Base-by-base conservation (phyloP, 495 filamentous ascomycete species). In the Articulospora tetracladia region DNA sequence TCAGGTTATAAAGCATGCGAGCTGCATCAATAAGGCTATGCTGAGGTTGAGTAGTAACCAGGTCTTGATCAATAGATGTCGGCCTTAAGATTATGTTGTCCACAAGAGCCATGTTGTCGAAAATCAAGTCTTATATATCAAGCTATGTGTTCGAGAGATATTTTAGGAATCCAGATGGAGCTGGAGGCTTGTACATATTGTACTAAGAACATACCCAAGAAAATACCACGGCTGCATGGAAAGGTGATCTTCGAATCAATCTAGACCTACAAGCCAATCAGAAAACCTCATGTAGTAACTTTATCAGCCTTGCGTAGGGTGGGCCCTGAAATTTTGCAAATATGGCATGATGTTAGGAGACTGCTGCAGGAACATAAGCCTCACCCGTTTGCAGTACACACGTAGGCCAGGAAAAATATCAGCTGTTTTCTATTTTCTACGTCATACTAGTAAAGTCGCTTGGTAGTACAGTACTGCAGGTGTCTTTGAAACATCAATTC, bases 1-100 rank as follows among this genome's bases (percentile, higher is more conserved):
- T 49, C 17, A 81, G 74, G 11, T 66, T 25, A 59, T 83, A 84
- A 0, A 79, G 69, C 3, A 77, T 77, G 57, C 74, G 70, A 8
- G 71, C 71, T 57, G 74, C 73, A 23, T 78, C 71, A 59, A 75
- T 78, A 12, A 81, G 68, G 6, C 17, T n/a, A 44, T 44, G 11
- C 39, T 44, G 39, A 17, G 39, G 39, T 19, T 44, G 39, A 44
- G 15, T 12, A 44, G 39, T 11, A 3, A 44, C 15, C 39, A 44
- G 3, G 15, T 44, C 39, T n/a, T 44, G 4, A 19, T 44, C 3
- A 19, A n/a, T 44, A n/a, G n/a, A n/a, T n/a, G n/a, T n/a, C n/a
- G n/a, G n/a, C n/a, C n/a, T n/a, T n/a, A n/a, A n/a, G n/a, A n/a
- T n/a, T n/a, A n/a, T n/a, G n/a, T n/a, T n/a, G n/a, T n/a, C n/a